Conservation (phyloP, 805 yeast genomes). For the Saturnispora diversa region DNA sequence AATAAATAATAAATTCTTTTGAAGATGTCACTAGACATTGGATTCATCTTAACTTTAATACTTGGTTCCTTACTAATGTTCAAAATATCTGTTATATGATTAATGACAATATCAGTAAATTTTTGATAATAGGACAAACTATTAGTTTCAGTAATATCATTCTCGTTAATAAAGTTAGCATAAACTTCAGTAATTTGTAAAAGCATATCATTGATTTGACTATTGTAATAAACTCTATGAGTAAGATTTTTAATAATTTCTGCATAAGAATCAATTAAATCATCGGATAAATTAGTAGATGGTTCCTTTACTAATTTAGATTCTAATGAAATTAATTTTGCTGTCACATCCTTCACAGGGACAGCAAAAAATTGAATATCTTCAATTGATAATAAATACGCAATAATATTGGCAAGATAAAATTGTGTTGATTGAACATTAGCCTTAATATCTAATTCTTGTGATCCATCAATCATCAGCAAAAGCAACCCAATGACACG, state of each 20-base stretch:
- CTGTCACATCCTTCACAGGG: slow-evolving; percentile 71
- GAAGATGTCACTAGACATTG: slow-evolving; percentile 27
- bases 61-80: slow-evolving; percentile 23
- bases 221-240: slow-evolving; percentile 74
- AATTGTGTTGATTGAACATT: slow-evolving; percentile 8
- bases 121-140: not conserved
- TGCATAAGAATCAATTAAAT: slow-evolving; percentile 34
- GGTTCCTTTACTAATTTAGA: not conserved
- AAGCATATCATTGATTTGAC: slow-evolving; percentile 77
- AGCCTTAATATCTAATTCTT: slow-evolving; percentile 44
- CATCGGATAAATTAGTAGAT: slow-evolving; percentile 28
- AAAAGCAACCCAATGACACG: slow-evolving; percentile 20
- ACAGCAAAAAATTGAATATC: slow-evolving; percentile 81
- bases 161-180: not conserved
- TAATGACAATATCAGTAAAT: slow-evolving; percentile 19
- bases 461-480: slow-evolving; percentile 26
- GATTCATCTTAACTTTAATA: slow-evolving; percentile 33
- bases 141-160: not conserved
- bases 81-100: slow-evolving; percentile 24
- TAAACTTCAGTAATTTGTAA: slow-evolving; percentile 33
- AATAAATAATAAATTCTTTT: not conserved
- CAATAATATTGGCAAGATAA: slow-evolving; percentile 21
- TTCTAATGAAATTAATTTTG: slow-evolving; percentile 32
- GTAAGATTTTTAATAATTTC: slow-evolving; percentile 62
- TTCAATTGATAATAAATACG: slow-evolving; percentile 54